A percentile compares a stretch with the other conserved stretches of the same genome.
phyloP scores from a whole-genome alignment of 176 grass and related monocot species.

The Juncus effusus region DNA sequence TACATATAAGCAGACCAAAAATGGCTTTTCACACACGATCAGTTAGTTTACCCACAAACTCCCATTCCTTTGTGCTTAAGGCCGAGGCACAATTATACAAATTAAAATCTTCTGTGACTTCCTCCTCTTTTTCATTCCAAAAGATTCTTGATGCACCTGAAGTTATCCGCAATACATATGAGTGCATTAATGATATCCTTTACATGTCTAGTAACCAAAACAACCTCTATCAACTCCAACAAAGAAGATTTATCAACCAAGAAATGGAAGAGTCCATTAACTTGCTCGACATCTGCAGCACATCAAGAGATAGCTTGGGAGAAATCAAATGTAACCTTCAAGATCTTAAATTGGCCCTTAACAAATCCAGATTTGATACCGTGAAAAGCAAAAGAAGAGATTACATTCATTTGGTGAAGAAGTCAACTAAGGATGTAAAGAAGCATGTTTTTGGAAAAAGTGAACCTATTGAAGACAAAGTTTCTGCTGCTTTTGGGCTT shows the following conservation, averaged over 20 bases:
- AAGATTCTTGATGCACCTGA: constrained; percentile 12
- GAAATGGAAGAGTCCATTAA: too few species aligned
- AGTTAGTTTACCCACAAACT: constrained; percentile 19
- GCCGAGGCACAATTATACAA: constrained; percentile 27
- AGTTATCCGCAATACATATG: constrained; percentile 8
- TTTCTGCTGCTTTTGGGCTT: not conserved
- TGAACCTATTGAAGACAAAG: constrained; percentile 27
- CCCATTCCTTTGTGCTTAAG: constrained; percentile 23
- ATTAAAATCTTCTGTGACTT: constrained; percentile 14
- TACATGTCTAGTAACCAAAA: constrained; percentile 23
- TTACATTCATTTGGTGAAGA: constrained; percentile 27
- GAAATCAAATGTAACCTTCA: constrained; percentile 14
- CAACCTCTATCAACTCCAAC: not conserved
- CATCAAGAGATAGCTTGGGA: constrained; percentile 9
- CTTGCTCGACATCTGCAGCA: too few species aligned
- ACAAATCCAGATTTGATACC: constrained; percentile 23
- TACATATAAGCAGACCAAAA: not conserved
- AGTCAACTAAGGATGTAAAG: constrained; percentile 49
- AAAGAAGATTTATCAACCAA: constrained; percentile 12
- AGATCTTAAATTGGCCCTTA: constrained; percentile 2
- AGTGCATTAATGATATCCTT: constrained; percentile 29
- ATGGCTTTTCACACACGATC: constrained; percentile 26
- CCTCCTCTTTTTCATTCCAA: constrained; percentile 5
- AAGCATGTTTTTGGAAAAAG: constrained; percentile 27
- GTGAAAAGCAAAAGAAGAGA: too few species aligned